Percentiles rank a stretch among this genome's conserved stretches.
Evolutionary conservation across 345 rosid species (phyloP).

Genomic region (Eutrema yunnanense): DNA sequence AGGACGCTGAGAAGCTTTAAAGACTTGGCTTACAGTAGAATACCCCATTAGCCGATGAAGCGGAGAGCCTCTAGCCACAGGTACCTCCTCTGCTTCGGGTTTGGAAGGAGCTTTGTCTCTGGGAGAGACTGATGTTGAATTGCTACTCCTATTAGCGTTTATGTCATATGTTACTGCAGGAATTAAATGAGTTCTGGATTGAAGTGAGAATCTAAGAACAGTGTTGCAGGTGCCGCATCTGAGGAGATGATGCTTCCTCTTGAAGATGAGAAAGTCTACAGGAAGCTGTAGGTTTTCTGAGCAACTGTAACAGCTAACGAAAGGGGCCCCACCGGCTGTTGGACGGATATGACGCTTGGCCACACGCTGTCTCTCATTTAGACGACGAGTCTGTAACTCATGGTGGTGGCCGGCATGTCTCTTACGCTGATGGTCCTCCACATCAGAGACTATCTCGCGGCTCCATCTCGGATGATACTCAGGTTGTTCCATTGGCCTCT

Average conservation of each 20-base stretch:
- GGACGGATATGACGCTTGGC: constrained; percentile 66
- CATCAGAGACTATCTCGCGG: constrained; percentile 42
- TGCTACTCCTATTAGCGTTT: constrained; percentile 26
- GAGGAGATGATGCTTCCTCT: constrained; percentile 56
- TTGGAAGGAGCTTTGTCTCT: constrained; percentile 19
- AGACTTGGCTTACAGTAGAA: constrained; percentile 57
- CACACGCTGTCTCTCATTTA: constrained; percentile 39
- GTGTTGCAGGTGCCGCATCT: constrained; percentile 67
- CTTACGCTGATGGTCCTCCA: constrained; percentile 37
- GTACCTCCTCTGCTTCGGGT: constrained; percentile 33
- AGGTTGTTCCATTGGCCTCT: constrained; percentile 41
- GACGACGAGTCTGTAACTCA: constrained; percentile 29
- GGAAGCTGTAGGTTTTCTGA: constrained; percentile 55
- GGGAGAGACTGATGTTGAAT: constrained; percentile 30
- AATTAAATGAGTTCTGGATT: constrained; percentile 46
- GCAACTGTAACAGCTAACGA: constrained; percentile 58
- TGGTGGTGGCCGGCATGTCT: constrained; percentile 22
- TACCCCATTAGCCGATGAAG: constrained; percentile 91
- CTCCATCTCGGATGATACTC: constrained; percentile 30
- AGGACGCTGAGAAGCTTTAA: constrained; percentile 28
- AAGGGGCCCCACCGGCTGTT: constrained; percentile 81
- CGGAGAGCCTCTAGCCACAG: constrained; percentile 44
- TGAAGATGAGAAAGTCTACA: constrained; percentile 67
- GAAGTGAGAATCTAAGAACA: constrained; percentile 63
- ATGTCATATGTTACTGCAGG: constrained; percentile 21